These are phyloP conservation scores for Penicillium cosmopolitanum DNA, from an alignment of 495 filamentous ascomycete species.

Conservation along the genomic window DNA sequence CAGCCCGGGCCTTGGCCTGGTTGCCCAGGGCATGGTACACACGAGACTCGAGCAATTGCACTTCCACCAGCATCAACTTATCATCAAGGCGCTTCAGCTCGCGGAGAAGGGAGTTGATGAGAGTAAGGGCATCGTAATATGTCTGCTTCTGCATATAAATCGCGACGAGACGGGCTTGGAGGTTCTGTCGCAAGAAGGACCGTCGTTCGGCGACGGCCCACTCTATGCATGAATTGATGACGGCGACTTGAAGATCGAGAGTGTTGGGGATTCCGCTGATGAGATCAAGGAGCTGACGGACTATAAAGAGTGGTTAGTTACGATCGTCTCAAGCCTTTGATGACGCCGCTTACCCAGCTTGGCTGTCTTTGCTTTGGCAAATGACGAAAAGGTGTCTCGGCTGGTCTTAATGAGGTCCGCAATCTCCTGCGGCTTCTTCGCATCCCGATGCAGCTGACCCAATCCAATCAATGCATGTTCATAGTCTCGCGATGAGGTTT, in stretches of 20 bases:
- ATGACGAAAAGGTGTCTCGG: conserved; percentile 86
- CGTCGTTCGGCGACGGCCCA: conserved; percentile 94
- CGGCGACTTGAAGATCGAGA: conserved; percentile 85
- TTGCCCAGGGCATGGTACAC: conserved; percentile 98
- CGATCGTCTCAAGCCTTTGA: background rate
- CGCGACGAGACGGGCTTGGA: conserved; percentile 91
- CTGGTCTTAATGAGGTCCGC: conserved; percentile 90
- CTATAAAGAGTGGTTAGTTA: conserved; percentile 46
- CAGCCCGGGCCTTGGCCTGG: conserved; percentile 92
- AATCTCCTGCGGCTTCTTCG: conserved; percentile 84
- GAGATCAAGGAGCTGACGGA: conserved; percentile 95
- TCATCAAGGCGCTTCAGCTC: conserved; percentile 98
- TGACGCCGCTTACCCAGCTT: conserved; percentile 76
- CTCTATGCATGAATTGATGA: conserved; percentile 98
- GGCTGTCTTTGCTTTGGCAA: conserved; percentile 98
- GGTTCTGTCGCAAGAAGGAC: conserved; percentile 94
- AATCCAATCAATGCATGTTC: conserved; percentile 72
- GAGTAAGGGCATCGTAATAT: conserved; percentile 93
- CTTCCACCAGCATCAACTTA: conserved; percentile 98
- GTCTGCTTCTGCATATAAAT: conserved; percentile 96
- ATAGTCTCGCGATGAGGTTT: conserved; percentile 84
- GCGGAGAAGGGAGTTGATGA: conserved; percentile 92
- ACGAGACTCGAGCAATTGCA: conserved; percentile 93
- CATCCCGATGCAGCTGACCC: conserved; percentile 90
- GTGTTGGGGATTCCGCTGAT: conserved; percentile 92